Percentiles rank a stretch among this genome's conserved stretches.
Conservation (phyloP, 306 rosid species). For the Medicago ruthenica region DNA sequence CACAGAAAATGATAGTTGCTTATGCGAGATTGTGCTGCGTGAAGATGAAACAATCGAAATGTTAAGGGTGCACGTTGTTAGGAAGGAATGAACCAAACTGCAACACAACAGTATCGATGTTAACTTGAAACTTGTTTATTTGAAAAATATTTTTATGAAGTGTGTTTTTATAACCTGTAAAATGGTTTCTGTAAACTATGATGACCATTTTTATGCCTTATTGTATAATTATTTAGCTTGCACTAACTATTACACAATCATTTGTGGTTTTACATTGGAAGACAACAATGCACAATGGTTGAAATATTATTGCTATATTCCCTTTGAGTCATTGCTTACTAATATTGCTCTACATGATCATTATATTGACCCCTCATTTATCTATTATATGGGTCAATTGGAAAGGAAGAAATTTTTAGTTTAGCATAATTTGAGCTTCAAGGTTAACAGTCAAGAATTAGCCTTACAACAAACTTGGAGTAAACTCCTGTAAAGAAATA, state of each 20-base stretch:
- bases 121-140: background rate
- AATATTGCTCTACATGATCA: too few species aligned
- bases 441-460: too few species aligned
- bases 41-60: background rate
- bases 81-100: background rate
- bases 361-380: too few species aligned
- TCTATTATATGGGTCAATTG: too few species aligned
- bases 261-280: too few species aligned
- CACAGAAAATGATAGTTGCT: conserved; percentile 7
- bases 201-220: background rate
- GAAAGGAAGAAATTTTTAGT: too few species aligned
- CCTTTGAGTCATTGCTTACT: too few species aligned
- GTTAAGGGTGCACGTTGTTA: conserved; percentile 37
- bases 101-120: background rate
- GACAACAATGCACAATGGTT: too few species aligned
- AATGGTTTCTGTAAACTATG: background rate
- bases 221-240: background rate
- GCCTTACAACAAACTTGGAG: too few species aligned
- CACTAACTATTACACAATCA: background rate
- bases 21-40: conserved; percentile 40
- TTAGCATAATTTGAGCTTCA: too few species aligned
- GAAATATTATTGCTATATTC: too few species aligned
- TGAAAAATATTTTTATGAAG: background rate
- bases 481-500: too few species aligned
- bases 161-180: background rate